Evolutionary conservation across 148 eudicot genomes (phyloP), one percentile per base, ranked within the genome.

Genomic region (Bassia scoparia): DNA sequence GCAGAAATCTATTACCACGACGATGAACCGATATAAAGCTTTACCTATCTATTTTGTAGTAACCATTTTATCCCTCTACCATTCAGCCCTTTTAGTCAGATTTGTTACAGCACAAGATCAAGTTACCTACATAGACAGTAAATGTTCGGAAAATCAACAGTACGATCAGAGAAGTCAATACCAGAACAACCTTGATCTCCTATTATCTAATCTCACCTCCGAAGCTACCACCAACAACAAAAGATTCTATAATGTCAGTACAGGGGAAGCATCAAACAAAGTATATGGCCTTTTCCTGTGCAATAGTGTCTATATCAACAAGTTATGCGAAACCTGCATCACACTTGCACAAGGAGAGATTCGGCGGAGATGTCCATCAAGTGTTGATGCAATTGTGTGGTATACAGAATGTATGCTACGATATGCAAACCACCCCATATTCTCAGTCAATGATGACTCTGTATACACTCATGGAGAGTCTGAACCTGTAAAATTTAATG

Each of bases 231-330:
- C 70, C 37, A 53, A 74, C 20, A 74, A 52, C 56, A 21, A 52
- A 52, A 52, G 62, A 29, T 79, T 79, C 65, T 61, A 69, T 16
- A 74, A 79, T 14, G 43, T 69, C 29, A 68, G 60, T 17, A 26
- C 14, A 2, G 74, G 78, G 11, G 59, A 79, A 69, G 26, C 46
- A 33, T 9, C 62, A 21, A 68, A 74, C 65, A 63, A 41, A 74
- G 77, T 69, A 58, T 79, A 74, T 24, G 82, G 82, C 50, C 74
- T 79, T 41, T 74, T 62, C 70, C 71, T 69, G 15, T 74, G 82
- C 43, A 74, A 53, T 20, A 54, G 38, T 15, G 12, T 61, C 52
- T 69, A 43, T 41, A 52, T 56, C 34, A 53, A 79, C 20, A 69
- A 73, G 74, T 64, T 61, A 38, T 74, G 82, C 67, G 66, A 69